These are phyloP conservation scores for Parsonsia alboflavescens DNA, from an alignment of 257 asterid genomes.

Conservation along the genomic window DNA sequence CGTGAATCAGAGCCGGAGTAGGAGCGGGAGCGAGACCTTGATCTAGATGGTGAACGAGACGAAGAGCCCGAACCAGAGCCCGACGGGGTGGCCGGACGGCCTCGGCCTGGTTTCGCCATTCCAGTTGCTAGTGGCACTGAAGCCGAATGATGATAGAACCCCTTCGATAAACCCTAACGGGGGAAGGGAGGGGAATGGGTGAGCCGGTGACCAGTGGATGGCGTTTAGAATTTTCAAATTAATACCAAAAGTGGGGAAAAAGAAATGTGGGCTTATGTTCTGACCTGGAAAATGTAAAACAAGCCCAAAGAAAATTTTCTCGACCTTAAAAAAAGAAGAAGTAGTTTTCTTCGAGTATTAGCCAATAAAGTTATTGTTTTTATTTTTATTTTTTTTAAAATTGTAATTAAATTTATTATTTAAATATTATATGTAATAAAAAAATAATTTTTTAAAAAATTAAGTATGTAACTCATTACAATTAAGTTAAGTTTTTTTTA, in stretches of 20 bases:
- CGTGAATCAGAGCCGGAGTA: conserved; percentile 21
- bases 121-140: not conserved
- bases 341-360: too few relatives aligned
- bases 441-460: too few relatives aligned
- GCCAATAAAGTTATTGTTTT: too few relatives aligned
- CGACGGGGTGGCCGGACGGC: conserved; percentile 40
- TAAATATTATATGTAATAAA: too few relatives aligned
- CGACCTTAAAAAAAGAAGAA: not conserved
- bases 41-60: conserved; percentile 25
- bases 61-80: conserved; percentile 23
- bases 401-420: too few relatives aligned
- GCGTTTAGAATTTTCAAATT: not conserved
- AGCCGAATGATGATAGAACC: not conserved
- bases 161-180: conserved; percentile 5
- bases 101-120: conserved; percentile 49
- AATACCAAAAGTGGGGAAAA: not conserved
- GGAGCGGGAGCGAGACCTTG: conserved; percentile 24
- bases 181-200: not conserved
- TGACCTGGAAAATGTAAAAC: not conserved
- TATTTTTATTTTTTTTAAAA: too few relatives aligned
- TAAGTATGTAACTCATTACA: too few relatives aligned
- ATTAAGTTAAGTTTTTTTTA: too few relatives aligned
- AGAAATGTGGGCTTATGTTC: not conserved
- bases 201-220: not conserved
- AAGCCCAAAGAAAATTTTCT: not conserved